Percentiles rank a stretch among this genome's conserved stretches.
phyloP scores from a whole-genome alignment of 495 filamentous ascomycete species.

The Penicillium longicatenatum region DNA sequence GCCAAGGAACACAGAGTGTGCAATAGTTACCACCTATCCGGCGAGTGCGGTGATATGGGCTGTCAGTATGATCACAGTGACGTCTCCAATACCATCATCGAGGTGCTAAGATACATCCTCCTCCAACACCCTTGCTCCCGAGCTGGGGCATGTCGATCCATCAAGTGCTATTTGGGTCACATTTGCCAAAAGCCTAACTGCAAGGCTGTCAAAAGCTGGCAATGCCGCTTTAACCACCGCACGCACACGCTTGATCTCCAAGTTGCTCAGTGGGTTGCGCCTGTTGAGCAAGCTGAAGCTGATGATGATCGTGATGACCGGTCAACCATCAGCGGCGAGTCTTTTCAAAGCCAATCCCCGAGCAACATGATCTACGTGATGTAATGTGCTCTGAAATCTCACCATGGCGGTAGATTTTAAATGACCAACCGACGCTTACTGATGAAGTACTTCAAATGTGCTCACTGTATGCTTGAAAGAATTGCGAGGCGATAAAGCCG shows the following conservation, averaged over 20 bases:
- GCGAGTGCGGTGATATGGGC: slow-evolving; percentile 36
- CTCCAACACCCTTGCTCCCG: slow-evolving; percentile 39
- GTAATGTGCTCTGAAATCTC: slow-evolving; percentile 7
- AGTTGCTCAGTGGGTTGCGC: slow-evolving; percentile 31
- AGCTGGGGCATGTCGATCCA: slow-evolving; percentile 37
- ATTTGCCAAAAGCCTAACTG: slow-evolving; percentile 46
- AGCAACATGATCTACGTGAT: slow-evolving; percentile 3
- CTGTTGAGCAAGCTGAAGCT: slow-evolving; percentile 22
- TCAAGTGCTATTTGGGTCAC: slow-evolving; percentile 49
- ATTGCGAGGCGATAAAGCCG: neutral
- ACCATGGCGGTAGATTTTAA: neutral
- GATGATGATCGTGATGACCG: slow-evolving; percentile 16
- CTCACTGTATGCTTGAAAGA: slow-evolving; percentile 16
- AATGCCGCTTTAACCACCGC: slow-evolving; percentile 37
- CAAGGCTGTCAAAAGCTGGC: slow-evolving; percentile 35
- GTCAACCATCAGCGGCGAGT: slow-evolving; percentile 28
- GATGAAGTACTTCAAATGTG: slow-evolving; percentile 5
- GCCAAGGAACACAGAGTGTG: slow-evolving; percentile 42
- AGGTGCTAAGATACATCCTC: slow-evolving; percentile 41
- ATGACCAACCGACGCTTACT: slow-evolving; percentile 8
- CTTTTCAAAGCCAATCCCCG: slow-evolving; percentile 18
- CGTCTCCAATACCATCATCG: slow-evolving; percentile 32
- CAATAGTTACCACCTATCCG: slow-evolving; percentile 45
- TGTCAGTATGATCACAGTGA: slow-evolving; percentile 45
- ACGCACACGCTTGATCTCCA: slow-evolving; percentile 36